Evolutionary conservation across 2,329 filamentous ascomycete species (phyloP).

Genomic region (Ceratocystis albifundus): DNA sequence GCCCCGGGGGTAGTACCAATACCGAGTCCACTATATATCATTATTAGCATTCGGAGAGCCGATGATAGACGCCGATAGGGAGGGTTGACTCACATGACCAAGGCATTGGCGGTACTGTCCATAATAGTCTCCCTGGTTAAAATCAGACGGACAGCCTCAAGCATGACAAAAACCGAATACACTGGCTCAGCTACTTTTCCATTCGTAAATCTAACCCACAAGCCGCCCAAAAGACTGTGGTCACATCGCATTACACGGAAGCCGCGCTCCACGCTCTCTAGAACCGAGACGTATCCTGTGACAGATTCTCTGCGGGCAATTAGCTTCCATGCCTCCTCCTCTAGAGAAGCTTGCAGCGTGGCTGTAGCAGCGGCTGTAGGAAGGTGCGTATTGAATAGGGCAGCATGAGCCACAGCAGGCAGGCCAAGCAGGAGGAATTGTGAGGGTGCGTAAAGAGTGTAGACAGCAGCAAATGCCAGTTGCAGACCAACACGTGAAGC

Average conservation of each 20-base stretch:
- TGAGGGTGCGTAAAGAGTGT: slow-evolving; percentile 40
- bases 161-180: slow-evolving; percentile 90
- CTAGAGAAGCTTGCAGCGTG: slow-evolving; percentile 54
- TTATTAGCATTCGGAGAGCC: slow-evolving; percentile 7
- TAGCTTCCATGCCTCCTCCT: slow-evolving; percentile 56
- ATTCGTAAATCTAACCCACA: slow-evolving; percentile 58
- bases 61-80: background rate
- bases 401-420: slow-evolving; percentile 61
- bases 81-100: slow-evolving; percentile 60
- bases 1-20: slow-evolving; percentile 86
- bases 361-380: slow-evolving; percentile 48
- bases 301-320: slow-evolving; percentile 73
- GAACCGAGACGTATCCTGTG: slow-evolving; percentile 84
- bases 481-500: slow-evolving; percentile 64
- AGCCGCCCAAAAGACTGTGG: slow-evolving; percentile 83
- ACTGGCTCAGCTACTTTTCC: slow-evolving; percentile 65
- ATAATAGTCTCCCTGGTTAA: slow-evolving; percentile 43
- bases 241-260: slow-evolving; percentile 85
- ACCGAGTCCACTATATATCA: slow-evolving; percentile 63
- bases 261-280: slow-evolving; percentile 59
- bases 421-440: slow-evolving; percentile 50
- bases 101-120: slow-evolving; percentile 61
- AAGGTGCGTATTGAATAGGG: slow-evolving; percentile 63
- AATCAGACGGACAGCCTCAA: slow-evolving; percentile 80
- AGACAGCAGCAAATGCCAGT: slow-evolving; percentile 52